A percentile compares a stretch with the other conserved stretches of the same genome.
Conservation (phyloP, 345 rosid species). For the Pugionium cornutum region DNA sequence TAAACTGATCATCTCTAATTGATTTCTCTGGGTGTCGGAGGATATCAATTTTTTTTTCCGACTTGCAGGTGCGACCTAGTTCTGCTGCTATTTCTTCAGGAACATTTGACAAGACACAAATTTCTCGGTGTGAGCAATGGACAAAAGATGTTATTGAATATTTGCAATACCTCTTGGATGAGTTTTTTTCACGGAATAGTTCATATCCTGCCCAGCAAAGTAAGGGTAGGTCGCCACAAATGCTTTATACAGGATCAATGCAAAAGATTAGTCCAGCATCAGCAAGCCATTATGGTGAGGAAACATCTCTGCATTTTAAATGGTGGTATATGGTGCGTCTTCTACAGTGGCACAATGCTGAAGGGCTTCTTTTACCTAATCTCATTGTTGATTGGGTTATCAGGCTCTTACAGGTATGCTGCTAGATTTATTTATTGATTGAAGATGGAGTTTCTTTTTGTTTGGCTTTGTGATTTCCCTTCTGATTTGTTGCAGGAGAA, state of each 20-base stretch:
- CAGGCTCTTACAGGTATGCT: slow-evolving; percentile 70
- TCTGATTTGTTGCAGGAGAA: slow-evolving; percentile 66
- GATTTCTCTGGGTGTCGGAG: slow-evolving; percentile 20
- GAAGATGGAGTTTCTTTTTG: slow-evolving; percentile 7
- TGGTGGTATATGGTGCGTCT: slow-evolving; percentile 97
- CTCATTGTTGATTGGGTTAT: slow-evolving; percentile 94
- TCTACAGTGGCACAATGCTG: slow-evolving; percentile 90
- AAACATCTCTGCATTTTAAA: slow-evolving; percentile 79
- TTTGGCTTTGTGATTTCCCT: slow-evolving; percentile 28
- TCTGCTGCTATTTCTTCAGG: slow-evolving; percentile 67
- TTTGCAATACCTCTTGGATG: slow-evolving; percentile 81
- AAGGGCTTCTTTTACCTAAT: slow-evolving; percentile 88
- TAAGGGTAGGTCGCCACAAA: slow-evolving; percentile 69
- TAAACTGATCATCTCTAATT: not conserved
- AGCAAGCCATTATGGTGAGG: slow-evolving; percentile 64
- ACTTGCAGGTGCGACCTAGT: slow-evolving; percentile 76
- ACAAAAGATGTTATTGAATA: slow-evolving; percentile 94
- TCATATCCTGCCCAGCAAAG: slow-evolving; percentile 59
- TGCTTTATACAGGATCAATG: slow-evolving; percentile 63
- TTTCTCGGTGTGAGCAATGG: slow-evolving; percentile 84
- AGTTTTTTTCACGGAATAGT: slow-evolving; percentile 61
- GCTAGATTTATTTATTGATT: slow-evolving; percentile 16
- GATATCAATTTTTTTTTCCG: slow-evolving; percentile 38
- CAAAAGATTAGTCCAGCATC: slow-evolving; percentile 62
- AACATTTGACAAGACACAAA: slow-evolving; percentile 59